Conservation (phyloP, 495 filamentous ascomycete genomes). For the Lichenothelia convexa region DNA sequence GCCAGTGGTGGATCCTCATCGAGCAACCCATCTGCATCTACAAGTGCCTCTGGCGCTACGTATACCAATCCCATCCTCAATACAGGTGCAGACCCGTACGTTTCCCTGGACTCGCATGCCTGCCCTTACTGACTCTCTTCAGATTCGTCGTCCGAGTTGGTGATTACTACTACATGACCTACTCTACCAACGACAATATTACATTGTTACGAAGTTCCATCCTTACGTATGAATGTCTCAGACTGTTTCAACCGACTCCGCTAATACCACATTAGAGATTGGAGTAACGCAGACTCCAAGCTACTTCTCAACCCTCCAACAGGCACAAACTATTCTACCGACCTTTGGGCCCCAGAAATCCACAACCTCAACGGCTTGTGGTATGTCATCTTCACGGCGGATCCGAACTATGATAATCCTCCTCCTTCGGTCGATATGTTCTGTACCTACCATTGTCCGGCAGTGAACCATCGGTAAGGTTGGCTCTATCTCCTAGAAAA, state of each 20-base stretch:
- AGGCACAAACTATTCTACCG: conserved; percentile 25
- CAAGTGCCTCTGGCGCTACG: conserved; percentile 2
- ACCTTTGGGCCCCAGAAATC: conserved; percentile 32
- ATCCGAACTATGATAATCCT: conserved; percentile 26
- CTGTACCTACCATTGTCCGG: conserved; percentile 20
- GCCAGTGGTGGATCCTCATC: conserved; percentile 1
- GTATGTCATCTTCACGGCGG: conserved; percentile 35
- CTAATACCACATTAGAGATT: conserved; percentile 14
- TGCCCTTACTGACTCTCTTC: not conserved
- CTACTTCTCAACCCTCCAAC: conserved; percentile 21
- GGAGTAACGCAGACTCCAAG: conserved; percentile 26
- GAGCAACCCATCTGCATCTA: not conserved
- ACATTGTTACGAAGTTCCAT: conserved; percentile 11
- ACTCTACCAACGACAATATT: conserved; percentile 16
- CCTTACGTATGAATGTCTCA: conserved; percentile 11
- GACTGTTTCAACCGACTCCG: not conserved
- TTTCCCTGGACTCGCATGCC: not conserved
- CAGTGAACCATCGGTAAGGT: not conserved
- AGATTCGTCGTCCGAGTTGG: conserved; percentile 13
- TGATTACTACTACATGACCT: conserved; percentile 17
- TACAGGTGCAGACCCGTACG: conserved; percentile 16
- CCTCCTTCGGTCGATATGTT: conserved; percentile 18
- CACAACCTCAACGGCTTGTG: conserved; percentile 26
- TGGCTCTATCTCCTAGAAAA: too few species aligned
- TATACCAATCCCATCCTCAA: conserved; percentile 17